These are phyloP conservation scores for Chrysoporthe puriensis DNA, from an alignment of 2,329 filamentous ascomycete species.

Conservation along the genomic window DNA sequence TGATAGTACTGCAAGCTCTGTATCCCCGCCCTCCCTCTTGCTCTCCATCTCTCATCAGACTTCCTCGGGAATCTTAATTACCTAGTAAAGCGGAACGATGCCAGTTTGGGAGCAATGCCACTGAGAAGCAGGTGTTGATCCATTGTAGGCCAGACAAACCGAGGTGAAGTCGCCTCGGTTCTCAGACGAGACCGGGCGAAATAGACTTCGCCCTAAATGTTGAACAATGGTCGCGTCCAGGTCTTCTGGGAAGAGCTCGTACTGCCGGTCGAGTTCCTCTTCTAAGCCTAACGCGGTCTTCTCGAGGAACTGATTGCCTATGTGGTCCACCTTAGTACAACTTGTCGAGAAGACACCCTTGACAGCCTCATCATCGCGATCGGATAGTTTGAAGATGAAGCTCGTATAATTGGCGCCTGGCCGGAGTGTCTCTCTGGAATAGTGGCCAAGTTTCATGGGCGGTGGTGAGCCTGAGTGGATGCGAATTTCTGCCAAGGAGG, in stretches of 20 bases:
- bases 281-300: neutral
- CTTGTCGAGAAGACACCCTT: neutral
- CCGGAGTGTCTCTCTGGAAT: neutral
- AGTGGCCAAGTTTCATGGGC: neutral
- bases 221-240: too few species aligned
- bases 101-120: too few species aligned
- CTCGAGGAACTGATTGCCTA: neutral
- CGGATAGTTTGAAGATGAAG: neutral
- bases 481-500: neutral
- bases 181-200: too few species aligned
- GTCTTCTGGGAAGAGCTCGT: neutral
- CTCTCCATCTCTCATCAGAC: neutral
- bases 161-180: neutral
- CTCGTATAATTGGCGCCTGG: neutral
- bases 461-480: slow-evolving; percentile 4
- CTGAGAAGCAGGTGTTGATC: neutral
- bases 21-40: too few species aligned
- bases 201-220: too few species aligned
- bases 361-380: slow-evolving; percentile 1
- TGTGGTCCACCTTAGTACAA: neutral
- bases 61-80: too few species aligned
- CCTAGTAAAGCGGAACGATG: too few species aligned
- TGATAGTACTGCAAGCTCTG: too few species aligned
- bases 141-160: neutral
- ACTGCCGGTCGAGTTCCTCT: neutral